phyloP scores from a whole-genome alignment of 768 basidiomycete species.

The Auricularia cornea region DNA sequence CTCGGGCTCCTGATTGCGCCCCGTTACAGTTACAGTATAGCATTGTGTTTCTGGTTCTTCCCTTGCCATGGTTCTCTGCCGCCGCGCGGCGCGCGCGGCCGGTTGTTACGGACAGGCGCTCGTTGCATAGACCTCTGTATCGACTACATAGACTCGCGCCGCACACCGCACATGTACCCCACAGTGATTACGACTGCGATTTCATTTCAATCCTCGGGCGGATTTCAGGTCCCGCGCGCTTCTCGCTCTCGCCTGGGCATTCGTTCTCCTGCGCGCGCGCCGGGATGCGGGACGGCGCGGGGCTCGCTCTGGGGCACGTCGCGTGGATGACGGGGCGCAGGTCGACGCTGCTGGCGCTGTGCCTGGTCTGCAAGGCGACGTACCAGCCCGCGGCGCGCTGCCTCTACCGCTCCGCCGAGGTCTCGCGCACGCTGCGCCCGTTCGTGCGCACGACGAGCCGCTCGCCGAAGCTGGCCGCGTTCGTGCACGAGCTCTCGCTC shows the following conservation, averaged over 20 bases:
- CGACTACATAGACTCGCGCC: background rate
- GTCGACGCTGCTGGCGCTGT: background rate
- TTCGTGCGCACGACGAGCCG: background rate
- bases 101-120: background rate
- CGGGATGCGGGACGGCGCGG: background rate
- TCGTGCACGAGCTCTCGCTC: background rate
- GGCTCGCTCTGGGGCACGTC: background rate
- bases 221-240: background rate
- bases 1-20: too few relatives aligned
- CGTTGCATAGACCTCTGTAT: background rate
- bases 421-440: background rate
- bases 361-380: background rate
- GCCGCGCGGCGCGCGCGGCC: background rate
- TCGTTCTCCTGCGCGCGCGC: background rate
- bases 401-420: background rate
- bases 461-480: background rate
- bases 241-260: background rate
- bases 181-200: background rate
- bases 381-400: background rate
- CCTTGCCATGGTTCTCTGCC: too few relatives aligned
- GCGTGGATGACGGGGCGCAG: background rate
- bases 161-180: background rate
- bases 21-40: too few relatives aligned
- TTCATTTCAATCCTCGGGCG: background rate
- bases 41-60: too few relatives aligned